Evolutionary conservation across 352 stramenopile genomes (phyloP), one percentile per base, ranked within the genome.

Genomic region (Phytophthora citricola): DNA sequence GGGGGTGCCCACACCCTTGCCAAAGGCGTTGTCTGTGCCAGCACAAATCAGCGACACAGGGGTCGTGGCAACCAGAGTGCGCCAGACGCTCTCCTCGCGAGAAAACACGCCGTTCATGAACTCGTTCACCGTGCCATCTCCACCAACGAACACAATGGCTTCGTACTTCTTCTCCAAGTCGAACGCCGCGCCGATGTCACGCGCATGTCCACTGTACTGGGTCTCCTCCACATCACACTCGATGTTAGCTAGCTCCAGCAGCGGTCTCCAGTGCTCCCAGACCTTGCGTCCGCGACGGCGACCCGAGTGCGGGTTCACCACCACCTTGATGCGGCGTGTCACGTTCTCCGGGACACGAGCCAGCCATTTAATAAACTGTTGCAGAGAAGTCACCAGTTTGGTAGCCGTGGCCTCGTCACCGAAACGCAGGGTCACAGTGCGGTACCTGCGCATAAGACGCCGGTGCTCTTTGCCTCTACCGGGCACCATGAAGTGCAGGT

Each of bases 41-140:
- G 81, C 84, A 61, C 74, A 88, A 22, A 93, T 46, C 26, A 93
- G 78, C 41, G 85, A 91, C 14, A 93, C 63, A 6, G 85, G 83
- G 3, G 83, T 92, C 32, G 85, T 91, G 9, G 83, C 81, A 40
- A 93, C 83, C 24, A 93, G 63, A 20, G 81, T 76, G 11, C 85
- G 83, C 85, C 85, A 93, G 36, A 91, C 81, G 52, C 58, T 62
- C 71, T 93, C 85, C n/a, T 83, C 74, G 22, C 81, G 76, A 31
- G 78, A 74, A 55, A 93, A 89, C 29, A 92, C 77, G 34, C 85
- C 85, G 65, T 93, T 93, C 79, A 93, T 90, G 54, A 93, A 93
- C 67, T 93, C 85, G 52, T 92, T 92, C n/a, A 90, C 82, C 0
- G 85, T 93, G 32, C 85, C 83, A 57, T 93, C 85, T 17, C 85